Evolutionary conservation across 257 asterid species (phyloP).

Genomic region (Coffea canephora): DNA sequence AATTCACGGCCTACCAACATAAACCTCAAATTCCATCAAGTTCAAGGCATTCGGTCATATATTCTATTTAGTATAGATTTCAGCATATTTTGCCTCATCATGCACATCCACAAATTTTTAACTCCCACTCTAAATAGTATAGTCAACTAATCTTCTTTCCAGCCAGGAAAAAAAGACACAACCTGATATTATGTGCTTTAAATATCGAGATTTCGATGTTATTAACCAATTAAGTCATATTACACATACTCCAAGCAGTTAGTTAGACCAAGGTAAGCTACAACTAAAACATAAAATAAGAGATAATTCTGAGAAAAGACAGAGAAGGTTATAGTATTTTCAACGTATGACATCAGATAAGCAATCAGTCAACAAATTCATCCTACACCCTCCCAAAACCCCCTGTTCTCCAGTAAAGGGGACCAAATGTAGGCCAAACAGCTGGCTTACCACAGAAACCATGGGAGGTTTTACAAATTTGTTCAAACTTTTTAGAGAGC

Average conservation of each 20-base stretch:
- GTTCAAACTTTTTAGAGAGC: not conserved
- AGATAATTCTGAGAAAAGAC: not conserved
- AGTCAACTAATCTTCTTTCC: not conserved
- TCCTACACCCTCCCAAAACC: not conserved
- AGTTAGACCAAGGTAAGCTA: not conserved
- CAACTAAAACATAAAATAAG: not conserved
- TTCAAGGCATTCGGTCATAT: not conserved
- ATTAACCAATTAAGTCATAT: not conserved
- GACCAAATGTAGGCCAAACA: not conserved
- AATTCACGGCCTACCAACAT: not conserved
- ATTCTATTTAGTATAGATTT: no score
- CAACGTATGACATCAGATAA: not conserved
- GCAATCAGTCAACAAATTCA: not conserved
- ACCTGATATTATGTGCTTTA: not conserved
- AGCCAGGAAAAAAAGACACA: not conserved
- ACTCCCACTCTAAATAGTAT: not conserved
- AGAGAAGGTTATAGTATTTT: not conserved
- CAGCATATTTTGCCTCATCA: not conserved
- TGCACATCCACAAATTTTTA: not conserved
- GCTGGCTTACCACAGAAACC: not conserved
- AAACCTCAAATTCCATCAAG: not conserved
- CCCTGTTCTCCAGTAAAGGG: not conserved
- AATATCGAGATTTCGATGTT: not conserved
- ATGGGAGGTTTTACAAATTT: not conserved
- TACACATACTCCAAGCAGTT: not conserved